Base-by-base conservation (phyloP, 2,329 filamentous ascomycete genomes). In the Penicillium sp. region DNA sequence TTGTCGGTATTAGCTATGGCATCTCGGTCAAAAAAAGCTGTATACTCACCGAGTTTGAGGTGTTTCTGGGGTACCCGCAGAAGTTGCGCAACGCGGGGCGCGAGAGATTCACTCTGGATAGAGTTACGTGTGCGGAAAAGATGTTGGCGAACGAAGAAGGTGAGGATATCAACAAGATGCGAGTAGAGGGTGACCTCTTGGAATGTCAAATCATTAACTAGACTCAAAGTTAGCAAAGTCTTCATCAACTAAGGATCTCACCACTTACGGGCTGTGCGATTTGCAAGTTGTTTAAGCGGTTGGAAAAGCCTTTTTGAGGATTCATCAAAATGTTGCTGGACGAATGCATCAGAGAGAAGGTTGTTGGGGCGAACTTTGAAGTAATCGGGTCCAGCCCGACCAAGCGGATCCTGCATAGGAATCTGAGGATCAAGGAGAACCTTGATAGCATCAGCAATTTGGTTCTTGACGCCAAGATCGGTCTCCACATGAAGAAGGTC, bases 391-490 rank as follows among this genome's bases (percentile, higher is more conserved):
- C 88, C 88, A 35, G 81, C 81, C 62, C 83, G 78, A 61, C 76
- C 71, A 70, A 87, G 86, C 1, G 80, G 79, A 58, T 86, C 80
- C 36, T 83, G 84, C 54, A 80, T 74, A 48, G 81, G 80, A 46
- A 84, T 73, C 74, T 86, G 75, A 70, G 91, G 80, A 62, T 97
- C 94, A 35, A 99, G 82, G 11, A 99, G 80, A 22, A 97, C 89
- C 75, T 96, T 97, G 70, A 99, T 88, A 8, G 93, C 91, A 76
- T 99, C 94, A 3, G 92, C 91, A 67, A 97, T 88, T 72, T 97
- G 94, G 28, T 91, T 91, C 75, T 96, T 97, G 60, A 97, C 91
- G 0, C 94, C 94, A 16, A 97, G 80, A 69, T 99, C 94, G 17
- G 90, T 88, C 75, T 99, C 94, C 2, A 94, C 87, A 44, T 97